Evolutionary conservation across 2,329 filamentous ascomycete genomes (phyloP), one percentile per base, ranked within the genome.

Genomic region (Alternaria arbusti): DNA sequence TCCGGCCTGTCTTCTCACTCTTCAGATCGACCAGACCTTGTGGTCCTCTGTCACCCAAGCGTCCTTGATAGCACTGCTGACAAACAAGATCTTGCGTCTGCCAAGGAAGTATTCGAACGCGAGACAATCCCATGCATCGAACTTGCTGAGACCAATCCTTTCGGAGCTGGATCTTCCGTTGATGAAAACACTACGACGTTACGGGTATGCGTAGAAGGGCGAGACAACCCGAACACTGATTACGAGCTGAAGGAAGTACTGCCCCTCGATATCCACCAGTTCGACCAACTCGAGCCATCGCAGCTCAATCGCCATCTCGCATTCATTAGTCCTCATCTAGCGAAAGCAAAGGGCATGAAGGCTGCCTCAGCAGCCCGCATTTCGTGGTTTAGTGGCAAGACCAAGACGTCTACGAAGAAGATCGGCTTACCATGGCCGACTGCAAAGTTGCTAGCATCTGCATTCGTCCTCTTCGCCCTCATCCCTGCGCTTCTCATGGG

Each of bases 281-380:
- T 81, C 58, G 67, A 72, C 20, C 68, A 72, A 13, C 70, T 81
- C 25, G 75, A 79, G 20, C 72, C 78, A 20, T 70, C 64, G n/a
- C 74, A 80, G 54, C 61, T 81, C 45, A 81, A 80, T 43, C 76
- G 78, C n/a, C 79, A 81, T 60, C 60, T 81, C 36, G 76, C 77
- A 36, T 66, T 68, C 22, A 74, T 80, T 50, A 76, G 70, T 43
- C 71, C 74, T 57, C 67, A 70, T 54, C 56, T 72, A 61, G 50
- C 65, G 36, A 56, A 56, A 20, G 47, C 61, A 52, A 20, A 25
- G 50, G 54, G 57, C 26, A 52, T 28, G n/a, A 44, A 44, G 25
- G 25, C 57, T 17, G 26, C 28, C 28, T 44, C 51, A n/a, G 60
- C 52, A 30, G n/a, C 61, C 47, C 57, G 49, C 7, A 44, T 47